These are phyloP conservation scores for Paecilomyces sp. DNA, from an alignment of 2,329 filamentous ascomycete genomes.

Conservation along the genomic window DNA sequence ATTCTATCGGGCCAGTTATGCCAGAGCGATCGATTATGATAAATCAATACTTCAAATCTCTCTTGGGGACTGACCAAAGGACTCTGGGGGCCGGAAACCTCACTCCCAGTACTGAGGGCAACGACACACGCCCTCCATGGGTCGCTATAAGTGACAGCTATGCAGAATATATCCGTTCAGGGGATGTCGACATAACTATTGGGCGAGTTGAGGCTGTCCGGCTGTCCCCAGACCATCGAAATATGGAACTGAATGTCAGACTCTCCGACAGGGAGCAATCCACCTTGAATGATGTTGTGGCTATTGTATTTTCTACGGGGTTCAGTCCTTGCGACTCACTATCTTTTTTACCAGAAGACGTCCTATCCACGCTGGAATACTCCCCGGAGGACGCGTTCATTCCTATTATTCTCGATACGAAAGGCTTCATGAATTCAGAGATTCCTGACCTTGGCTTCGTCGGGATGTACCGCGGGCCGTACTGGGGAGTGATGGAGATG, in stretches of 20 bases:
- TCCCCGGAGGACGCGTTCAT: constrained; percentile 48
- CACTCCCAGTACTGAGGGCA: constrained; percentile 27
- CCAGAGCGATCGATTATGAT: constrained; percentile 48
- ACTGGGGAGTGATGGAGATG: constrained; percentile 85
- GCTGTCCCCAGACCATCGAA: neutral
- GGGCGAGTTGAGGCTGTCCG: constrained; percentile 30
- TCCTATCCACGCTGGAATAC: constrained; percentile 53
- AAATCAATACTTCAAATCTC: constrained; percentile 41
- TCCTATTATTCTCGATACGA: constrained; percentile 61
- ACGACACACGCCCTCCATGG: constrained; percentile 51
- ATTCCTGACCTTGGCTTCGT: constrained; percentile 67
- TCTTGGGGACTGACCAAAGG: constrained; percentile 41
- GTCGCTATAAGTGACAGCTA: constrained; percentile 67
- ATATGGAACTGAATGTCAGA: constrained; percentile 28
- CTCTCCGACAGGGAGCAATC: constrained; percentile 24
- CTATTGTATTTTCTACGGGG: constrained; percentile 68
- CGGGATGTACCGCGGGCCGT: constrained; percentile 76
- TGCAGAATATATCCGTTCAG: constrained; percentile 63
- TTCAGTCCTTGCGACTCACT: constrained; percentile 61
- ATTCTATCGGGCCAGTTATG: constrained; percentile 59
- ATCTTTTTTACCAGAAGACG: constrained; percentile 53
- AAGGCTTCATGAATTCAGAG: constrained; percentile 54
- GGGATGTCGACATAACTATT: constrained; percentile 46
- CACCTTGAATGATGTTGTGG: constrained; percentile 52
- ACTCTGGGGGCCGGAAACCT: constrained; percentile 29